Conservation (phyloP, 352 stramenopile genomes). For the Aphanomyces cochlioides region DNA sequence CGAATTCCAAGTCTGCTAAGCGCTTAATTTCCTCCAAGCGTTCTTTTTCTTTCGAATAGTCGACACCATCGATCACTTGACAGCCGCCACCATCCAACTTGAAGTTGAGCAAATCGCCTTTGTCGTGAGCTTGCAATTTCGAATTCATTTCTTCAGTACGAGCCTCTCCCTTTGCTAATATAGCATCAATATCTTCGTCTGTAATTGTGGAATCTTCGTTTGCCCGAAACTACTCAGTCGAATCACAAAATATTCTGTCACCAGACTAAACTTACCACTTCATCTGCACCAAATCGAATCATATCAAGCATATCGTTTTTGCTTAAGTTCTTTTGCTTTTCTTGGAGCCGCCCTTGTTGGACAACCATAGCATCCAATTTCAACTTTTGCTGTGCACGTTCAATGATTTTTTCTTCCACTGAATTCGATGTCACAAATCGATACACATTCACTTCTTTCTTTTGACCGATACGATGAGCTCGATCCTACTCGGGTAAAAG, state of each 20-base stretch:
- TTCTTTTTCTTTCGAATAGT: slow-evolving; percentile 93
- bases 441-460: slow-evolving; percentile 97
- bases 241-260: neutral
- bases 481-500: slow-evolving; percentile 76
- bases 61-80: slow-evolving; percentile 95
- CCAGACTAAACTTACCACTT: slow-evolving; percentile 60
- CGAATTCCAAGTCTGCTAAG: slow-evolving; percentile 77
- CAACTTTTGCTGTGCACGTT: slow-evolving; percentile 97
- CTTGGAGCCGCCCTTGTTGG: slow-evolving; percentile 78
- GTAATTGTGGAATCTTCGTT: slow-evolving; percentile 94
- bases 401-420: slow-evolving; percentile 99
- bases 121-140: slow-evolving; percentile 81
- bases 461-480: slow-evolving; percentile 98
- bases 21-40: slow-evolving; percentile 81
- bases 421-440: slow-evolving; percentile 93
- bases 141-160: slow-evolving; percentile 85
- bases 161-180: slow-evolving; percentile 89
- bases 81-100: slow-evolving; percentile 91
- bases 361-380: slow-evolving; percentile 86
- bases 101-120: slow-evolving; percentile 84
- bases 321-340: slow-evolving; percentile 89
- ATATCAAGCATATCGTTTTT: slow-evolving; percentile 96
- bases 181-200: slow-evolving; percentile 98
- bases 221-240: slow-evolving; percentile 67
- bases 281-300: slow-evolving; percentile 97